Evolutionary conservation across 345 rosid genomes (phyloP).

Genomic region (Firmiana major): DNA sequence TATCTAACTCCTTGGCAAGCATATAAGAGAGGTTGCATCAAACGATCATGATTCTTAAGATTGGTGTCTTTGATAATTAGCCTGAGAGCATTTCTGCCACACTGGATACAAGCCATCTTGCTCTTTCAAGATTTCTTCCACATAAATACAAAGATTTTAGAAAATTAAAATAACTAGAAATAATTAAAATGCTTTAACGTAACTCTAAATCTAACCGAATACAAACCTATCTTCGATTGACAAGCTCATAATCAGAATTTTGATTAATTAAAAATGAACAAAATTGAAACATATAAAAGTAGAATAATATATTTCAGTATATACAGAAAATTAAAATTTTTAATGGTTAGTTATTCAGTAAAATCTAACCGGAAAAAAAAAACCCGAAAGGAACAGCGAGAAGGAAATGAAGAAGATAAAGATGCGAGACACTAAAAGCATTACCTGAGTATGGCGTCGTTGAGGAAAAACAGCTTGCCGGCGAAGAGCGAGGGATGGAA

Average conservation of each 20-base stretch:
- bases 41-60: slow-evolving; percentile 28
- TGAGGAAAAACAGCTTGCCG: neutral
- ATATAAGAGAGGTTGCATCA: slow-evolving; percentile 55
- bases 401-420: neutral
- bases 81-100: slow-evolving; percentile 41
- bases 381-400: neutral
- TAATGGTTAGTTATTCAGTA: neutral
- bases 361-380: neutral
- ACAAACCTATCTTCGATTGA: neutral
- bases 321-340: too few relatives aligned
- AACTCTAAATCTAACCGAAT: neutral
- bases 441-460: neutral
- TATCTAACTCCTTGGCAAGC: slow-evolving; percentile 81
- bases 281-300: neutral
- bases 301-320: neutral
- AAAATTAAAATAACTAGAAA: neutral
- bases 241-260: neutral
- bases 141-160: neutral
- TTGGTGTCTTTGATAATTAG: slow-evolving; percentile 30
- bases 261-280: neutral
- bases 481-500: neutral
- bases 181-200: neutral
- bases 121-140: neutral
- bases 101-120: slow-evolving; percentile 40
- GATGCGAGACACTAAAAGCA: neutral